These are phyloP conservation scores for Lichtheimia ramosa DNA, from an alignment of 371 early-diverging fungal genomes.

Conservation along the genomic window DNA sequence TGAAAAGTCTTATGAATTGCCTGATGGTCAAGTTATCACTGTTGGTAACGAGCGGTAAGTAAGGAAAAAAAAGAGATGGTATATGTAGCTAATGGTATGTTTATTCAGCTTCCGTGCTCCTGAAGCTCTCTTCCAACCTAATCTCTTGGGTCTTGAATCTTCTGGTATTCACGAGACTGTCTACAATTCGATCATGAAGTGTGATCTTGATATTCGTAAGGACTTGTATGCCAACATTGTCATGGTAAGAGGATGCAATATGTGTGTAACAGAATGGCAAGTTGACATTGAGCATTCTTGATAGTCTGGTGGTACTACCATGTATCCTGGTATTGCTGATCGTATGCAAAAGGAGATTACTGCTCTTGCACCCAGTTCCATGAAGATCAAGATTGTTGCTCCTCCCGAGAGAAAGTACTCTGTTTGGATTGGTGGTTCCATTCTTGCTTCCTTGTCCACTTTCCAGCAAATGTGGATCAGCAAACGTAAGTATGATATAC, in stretches of 20 bases:
- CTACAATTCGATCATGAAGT: slow-evolving; percentile 96
- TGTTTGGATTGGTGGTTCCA: slow-evolving; percentile 99
- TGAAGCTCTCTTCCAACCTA: slow-evolving; percentile 99
- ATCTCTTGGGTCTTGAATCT: slow-evolving; percentile 88
- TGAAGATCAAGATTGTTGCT: slow-evolving; percentile 99
- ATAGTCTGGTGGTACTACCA: slow-evolving; percentile 79
- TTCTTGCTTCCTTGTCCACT: slow-evolving; percentile 96
- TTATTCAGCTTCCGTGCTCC: slow-evolving; percentile 89
- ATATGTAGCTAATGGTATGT: not conserved
- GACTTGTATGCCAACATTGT: slow-evolving; percentile 96
- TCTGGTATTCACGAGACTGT: slow-evolving; percentile 94
- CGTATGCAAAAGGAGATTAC: slow-evolving; percentile 99
- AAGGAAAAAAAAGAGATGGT: not conserved
- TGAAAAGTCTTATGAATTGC: slow-evolving; percentile 98
- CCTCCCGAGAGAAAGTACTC: slow-evolving; percentile 99
- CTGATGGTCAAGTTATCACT: slow-evolving; percentile 99
- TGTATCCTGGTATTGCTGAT: slow-evolving; percentile 97
- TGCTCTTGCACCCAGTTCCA: slow-evolving; percentile 95
- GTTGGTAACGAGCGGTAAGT: slow-evolving; percentile 92
- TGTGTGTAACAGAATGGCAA: not conserved
- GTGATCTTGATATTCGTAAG: slow-evolving; percentile 97
- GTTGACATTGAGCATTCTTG: not conserved
- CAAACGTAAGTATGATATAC: slow-evolving; percentile 5
- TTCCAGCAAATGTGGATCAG: slow-evolving; percentile 64
- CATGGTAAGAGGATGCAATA: slow-evolving; percentile 42